phyloP scores from a whole-genome alignment of 2,329 filamentous ascomycete species.

The Endothia cerciana region DNA sequence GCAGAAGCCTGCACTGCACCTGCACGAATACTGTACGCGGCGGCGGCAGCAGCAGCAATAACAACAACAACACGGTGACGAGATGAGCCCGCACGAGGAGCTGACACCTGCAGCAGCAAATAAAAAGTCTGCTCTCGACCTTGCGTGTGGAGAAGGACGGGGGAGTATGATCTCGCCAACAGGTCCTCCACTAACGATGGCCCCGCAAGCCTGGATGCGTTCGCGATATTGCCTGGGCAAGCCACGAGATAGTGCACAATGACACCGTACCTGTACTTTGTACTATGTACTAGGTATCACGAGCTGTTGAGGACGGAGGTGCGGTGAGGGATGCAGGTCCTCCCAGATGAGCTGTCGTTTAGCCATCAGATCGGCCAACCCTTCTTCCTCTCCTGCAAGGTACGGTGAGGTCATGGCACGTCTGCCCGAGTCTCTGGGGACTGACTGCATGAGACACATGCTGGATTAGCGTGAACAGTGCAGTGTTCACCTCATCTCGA shows the following conservation, averaged over 20 bases:
- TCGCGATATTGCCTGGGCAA: not conserved
- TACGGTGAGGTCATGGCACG: not conserved
- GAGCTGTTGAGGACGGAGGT: not conserved
- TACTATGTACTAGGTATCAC: not conserved
- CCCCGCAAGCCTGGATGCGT: slow-evolving; percentile 13
- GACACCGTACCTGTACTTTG: not conserved
- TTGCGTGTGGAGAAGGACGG: not conserved
- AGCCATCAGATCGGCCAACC: not conserved
- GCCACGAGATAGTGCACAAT: not conserved
- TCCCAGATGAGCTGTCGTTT: not conserved
- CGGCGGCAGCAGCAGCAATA: too few relatives aligned
- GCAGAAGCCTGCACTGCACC: too few relatives aligned
- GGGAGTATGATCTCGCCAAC: slow-evolving; percentile 2
- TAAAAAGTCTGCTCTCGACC: not conserved
- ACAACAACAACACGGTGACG: too few relatives aligned
- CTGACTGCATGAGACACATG: not conserved
- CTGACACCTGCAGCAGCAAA: not conserved
- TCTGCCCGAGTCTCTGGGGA: not conserved
- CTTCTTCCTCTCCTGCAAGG: not conserved
- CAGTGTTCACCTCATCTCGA: not conserved
- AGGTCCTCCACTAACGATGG: slow-evolving; percentile 23
- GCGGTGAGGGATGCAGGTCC: not conserved
- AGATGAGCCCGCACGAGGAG: not conserved
- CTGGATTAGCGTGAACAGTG: not conserved
- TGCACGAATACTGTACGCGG: too few relatives aligned